Base-by-base conservation (phyloP, 768 basidiomycete genomes). In the Boletus bicolor region DNA sequence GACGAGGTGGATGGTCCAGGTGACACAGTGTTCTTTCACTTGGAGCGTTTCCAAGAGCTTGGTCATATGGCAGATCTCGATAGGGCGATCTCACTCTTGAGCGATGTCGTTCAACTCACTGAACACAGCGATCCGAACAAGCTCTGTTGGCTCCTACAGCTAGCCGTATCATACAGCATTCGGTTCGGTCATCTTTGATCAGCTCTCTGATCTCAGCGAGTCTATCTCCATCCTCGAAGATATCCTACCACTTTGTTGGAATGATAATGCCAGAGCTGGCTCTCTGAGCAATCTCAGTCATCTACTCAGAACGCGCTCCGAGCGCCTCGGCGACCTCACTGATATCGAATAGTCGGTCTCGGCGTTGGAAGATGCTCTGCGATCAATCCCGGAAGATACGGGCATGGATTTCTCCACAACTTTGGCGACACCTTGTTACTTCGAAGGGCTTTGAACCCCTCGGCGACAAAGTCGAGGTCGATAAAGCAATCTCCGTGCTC, bases 271-370 rank as follows among this genome's bases (percentile, higher is more conserved):
- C 17, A 34, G 30, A 19, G 38, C 39, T 7, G 28, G 49, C 26
- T 41, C 34, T 7, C 24, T n/a, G 14, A 52, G 44, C 43, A 52
- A 44, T 21, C 42, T 44, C 7, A 43, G 42, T 12, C 35, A 11
- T 24, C 5, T 36, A 19, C 51, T 52, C 15, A 26, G 34, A 43
- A 53, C 2, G 24, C 56, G 56, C 14, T 58, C 54, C 17, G 41
- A 49, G 36, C 53, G 9, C 12, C 41, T 46, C 12, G 56, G 47
- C 2, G 42, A 49, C 30, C 35, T 28, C 9, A n/a, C 21, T 7
- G 53, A 58, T 28, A 19, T 58, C n/a, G 28, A 38, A 32, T 26
- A 55, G 30, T n/a, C 47, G 7, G 42, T 58, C 34, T 44, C 34
- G 14, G 36, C 43, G 4, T n/a, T 43, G 19, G 51, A 47, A 39